A percentile compares a stretch with the other conserved stretches of the same genome.
phyloP scores from a whole-genome alignment of 768 basidiomycete species.

The Boletus insuetus region DNA sequence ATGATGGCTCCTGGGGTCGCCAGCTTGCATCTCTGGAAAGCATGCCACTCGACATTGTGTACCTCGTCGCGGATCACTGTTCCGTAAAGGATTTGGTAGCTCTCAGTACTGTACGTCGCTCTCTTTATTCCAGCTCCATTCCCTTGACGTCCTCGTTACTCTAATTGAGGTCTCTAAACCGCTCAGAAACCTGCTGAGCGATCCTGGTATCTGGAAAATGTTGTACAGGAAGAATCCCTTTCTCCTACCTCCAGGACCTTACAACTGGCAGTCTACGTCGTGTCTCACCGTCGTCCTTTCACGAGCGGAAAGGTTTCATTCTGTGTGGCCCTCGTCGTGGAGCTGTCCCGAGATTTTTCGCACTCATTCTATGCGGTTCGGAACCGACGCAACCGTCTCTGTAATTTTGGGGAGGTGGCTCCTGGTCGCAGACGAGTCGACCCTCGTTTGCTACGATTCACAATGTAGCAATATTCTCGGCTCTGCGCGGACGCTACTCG shows the following conservation, averaged over 20 bases:
- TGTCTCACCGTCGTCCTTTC: constrained; percentile 2
- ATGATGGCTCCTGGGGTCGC: not conserved
- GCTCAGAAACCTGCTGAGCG: not conserved
- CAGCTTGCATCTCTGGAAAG: not conserved
- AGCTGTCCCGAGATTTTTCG: not conserved
- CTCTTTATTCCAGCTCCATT: not conserved
- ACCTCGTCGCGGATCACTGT: not conserved
- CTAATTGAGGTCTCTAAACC: constrained; percentile 3
- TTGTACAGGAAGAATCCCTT: not conserved
- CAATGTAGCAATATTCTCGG: not conserved
- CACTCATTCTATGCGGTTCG: not conserved
- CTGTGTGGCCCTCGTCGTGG: constrained; percentile 6
- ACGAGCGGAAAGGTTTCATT: not conserved
- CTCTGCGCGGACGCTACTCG: not conserved
- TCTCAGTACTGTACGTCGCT: constrained; percentile 2
- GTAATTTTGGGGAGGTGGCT: constrained; percentile 9
- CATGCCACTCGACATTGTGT: constrained; percentile 4
- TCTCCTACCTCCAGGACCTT: constrained; percentile 7
- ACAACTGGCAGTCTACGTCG: constrained; percentile 10
- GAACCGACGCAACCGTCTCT: not conserved
- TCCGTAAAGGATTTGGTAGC: not conserved
- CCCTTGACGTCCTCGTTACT: not conserved
- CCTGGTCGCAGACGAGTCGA: constrained; percentile 6
- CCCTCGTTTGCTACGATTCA: constrained; percentile 11
- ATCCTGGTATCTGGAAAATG: constrained; percentile 6